Conservation (phyloP, 352 stramenopile genomes). For the Globisporangium parvum region DNA sequence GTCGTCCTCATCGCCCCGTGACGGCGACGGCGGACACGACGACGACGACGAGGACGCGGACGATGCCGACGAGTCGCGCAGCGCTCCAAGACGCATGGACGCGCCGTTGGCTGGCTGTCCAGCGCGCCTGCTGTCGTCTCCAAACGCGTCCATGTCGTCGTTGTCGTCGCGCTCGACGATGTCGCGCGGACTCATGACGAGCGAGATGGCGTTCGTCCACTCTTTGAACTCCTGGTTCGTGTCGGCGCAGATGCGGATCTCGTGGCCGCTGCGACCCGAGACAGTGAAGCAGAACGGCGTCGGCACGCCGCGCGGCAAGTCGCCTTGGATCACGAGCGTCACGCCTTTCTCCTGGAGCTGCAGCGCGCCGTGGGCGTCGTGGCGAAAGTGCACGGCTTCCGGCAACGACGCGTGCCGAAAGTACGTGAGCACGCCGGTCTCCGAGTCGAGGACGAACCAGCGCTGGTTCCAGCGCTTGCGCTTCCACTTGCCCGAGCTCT, state of each 20-base stretch:
- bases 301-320: slow-evolving; percentile 57
- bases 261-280: slow-evolving; percentile 22
- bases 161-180: neutral
- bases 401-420: slow-evolving; percentile 62
- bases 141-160: neutral
- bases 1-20: slow-evolving; percentile 8
- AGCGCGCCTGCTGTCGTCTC: too few species aligned
- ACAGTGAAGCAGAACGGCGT: slow-evolving; percentile 81
- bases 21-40: slow-evolving; percentile 9
- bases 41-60: slow-evolving; percentile 11
- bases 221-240: slow-evolving; percentile 64
- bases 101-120: too few species aligned
- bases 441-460: slow-evolving; percentile 70
- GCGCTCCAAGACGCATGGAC: neutral
- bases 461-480: slow-evolving; percentile 75
- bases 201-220: slow-evolving; percentile 69
- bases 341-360: slow-evolving; percentile 40
- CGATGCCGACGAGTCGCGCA: slow-evolving; percentile 6
- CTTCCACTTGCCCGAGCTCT: slow-evolving; percentile 77
- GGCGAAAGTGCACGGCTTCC: slow-evolving; percentile 40
- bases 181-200: slow-evolving; percentile 45
- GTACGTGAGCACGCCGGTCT: slow-evolving; percentile 62
- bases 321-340: slow-evolving; percentile 64
- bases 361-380: slow-evolving; percentile 54
- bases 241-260: slow-evolving; percentile 61